Evolutionary conservation across 148 eudicot genomes (phyloP).

Genomic region (Spergularia marina): DNA sequence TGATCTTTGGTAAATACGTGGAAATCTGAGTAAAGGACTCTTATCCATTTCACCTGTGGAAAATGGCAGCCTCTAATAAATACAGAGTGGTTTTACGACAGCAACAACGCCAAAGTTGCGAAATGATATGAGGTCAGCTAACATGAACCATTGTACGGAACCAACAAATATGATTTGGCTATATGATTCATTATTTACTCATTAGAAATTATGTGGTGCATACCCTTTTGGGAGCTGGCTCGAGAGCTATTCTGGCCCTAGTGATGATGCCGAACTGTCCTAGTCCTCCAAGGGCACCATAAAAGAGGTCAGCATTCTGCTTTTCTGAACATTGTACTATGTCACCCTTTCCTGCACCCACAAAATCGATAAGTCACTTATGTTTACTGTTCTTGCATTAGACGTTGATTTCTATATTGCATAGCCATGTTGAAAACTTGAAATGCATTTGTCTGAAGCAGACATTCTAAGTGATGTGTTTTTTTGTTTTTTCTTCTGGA

Average conservation of each 20-base stretch:
- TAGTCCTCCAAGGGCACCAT: constrained; percentile 80
- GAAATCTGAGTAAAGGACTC: constrained; percentile 79
- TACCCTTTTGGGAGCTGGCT: constrained; percentile 72
- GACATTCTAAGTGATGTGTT: not conserved
- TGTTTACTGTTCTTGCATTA: not conserved
- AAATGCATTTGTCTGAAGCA: not conserved
- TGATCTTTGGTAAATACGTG: constrained; percentile 71
- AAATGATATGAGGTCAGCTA: not conserved
- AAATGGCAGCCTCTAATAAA: constrained; percentile 8
- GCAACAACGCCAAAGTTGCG: not conserved
- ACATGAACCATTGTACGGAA: not conserved
- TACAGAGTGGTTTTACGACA: not conserved
- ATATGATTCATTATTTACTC: not conserved
- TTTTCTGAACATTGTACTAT: constrained; percentile 56
- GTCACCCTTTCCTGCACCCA: constrained; percentile 68
- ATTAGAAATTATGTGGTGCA: not conserved
- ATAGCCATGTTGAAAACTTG: no score
- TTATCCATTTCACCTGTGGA: constrained; percentile 71
- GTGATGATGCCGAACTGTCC: constrained; percentile 92
- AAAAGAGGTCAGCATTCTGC: constrained; percentile 65
- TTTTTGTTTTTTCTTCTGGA: not conserved
- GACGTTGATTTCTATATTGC: not conserved
- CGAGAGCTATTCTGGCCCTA: constrained; percentile 62
- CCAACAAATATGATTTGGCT: not conserved
- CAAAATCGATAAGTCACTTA: not conserved